A percentile compares a stretch with the other conserved stretches of the same genome.
phyloP scores from a whole-genome alignment of 202 grass and related monocot species.

The Bolboschoenoplectus hybrid region DNA sequence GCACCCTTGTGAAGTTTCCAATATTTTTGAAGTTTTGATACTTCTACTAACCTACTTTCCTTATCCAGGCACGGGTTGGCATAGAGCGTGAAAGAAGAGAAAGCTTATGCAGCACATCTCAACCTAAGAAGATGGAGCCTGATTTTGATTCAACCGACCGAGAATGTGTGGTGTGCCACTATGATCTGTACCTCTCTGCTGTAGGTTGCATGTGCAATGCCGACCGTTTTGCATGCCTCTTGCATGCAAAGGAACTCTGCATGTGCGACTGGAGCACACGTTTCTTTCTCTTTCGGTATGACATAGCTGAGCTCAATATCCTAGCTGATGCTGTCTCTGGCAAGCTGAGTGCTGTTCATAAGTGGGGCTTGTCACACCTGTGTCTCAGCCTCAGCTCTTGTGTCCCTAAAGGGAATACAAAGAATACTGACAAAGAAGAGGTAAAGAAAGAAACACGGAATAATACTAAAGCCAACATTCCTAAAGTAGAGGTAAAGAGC shows the following conservation, averaged over 20 bases:
- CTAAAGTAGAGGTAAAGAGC: slow-evolving; percentile 18
- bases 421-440: slow-evolving; percentile 49
- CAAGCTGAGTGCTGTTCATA: slow-evolving; percentile 89
- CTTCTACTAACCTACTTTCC: slow-evolving; percentile 25
- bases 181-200: slow-evolving; percentile 92
- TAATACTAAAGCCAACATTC: not conserved
- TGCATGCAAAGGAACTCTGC: slow-evolving; percentile 82
- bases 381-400: slow-evolving; percentile 74
- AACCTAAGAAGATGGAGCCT: slow-evolving; percentile 77
- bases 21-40: slow-evolving; percentile 5
- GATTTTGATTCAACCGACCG: slow-evolving; percentile 81
- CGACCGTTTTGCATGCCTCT: slow-evolving; percentile 68
- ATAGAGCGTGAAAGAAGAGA: slow-evolving; percentile 58
- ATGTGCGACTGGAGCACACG: slow-evolving; percentile 71
- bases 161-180: slow-evolving; percentile 84
- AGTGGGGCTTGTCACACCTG: slow-evolving; percentile 86
- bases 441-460: slow-evolving; percentile 36
- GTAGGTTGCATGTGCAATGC: slow-evolving; percentile 63
- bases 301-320: slow-evolving; percentile 79
- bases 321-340: slow-evolving; percentile 88
- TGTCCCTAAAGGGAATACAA: slow-evolving; percentile 65
- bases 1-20: not conserved
- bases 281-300: slow-evolving; percentile 81
- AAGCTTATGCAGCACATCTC: slow-evolving; percentile 53
- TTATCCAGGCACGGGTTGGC: slow-evolving; percentile 66